Evolutionary conservation across 805 yeast species (phyloP).

Genomic region (Torulaspora quercuum): DNA sequence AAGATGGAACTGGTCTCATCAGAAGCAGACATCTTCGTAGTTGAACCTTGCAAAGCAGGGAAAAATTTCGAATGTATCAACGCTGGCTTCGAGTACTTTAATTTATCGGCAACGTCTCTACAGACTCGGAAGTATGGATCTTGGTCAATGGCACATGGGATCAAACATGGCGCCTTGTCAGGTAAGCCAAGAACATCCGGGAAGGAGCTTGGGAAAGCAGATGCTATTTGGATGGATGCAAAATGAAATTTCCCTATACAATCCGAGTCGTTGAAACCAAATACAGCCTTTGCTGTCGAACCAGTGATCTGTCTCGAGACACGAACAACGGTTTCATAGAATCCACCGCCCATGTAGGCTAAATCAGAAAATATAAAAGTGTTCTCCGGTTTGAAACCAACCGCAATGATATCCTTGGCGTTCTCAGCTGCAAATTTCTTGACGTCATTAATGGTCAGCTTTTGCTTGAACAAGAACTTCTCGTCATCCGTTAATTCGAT

Average conservation of each 20-base stretch:
- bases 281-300: constrained; percentile 94
- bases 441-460: constrained; percentile 84
- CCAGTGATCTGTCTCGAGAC: constrained; percentile 93
- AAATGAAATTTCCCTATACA: constrained; percentile 93
- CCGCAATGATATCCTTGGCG: constrained; percentile 88
- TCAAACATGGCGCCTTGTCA: constrained; percentile 88
- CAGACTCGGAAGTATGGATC: constrained; percentile 98
- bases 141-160: constrained; percentile 99
- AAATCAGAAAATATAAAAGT: constrained; percentile 94
- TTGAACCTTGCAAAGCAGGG: constrained; percentile 97
- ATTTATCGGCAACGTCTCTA: constrained; percentile 93
- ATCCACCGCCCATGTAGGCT: constrained; percentile 87
- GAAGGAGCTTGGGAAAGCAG: constrained; percentile 94
- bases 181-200: constrained; percentile 88
- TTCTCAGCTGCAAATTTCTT: constrained; percentile 75
- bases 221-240: constrained; percentile 93
- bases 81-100: constrained; percentile 86
- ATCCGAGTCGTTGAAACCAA: constrained; percentile 93
- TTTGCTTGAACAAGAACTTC: constrained; percentile 89
- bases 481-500: constrained; percentile 96
- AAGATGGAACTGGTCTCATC: constrained; percentile 87
- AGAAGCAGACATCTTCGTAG: constrained; percentile 95
- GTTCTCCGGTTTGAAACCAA: constrained; percentile 91
- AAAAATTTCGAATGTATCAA: constrained; percentile 91
- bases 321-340: constrained; percentile 91